A percentile compares a stretch with the other conserved stretches of the same genome.
These are phyloP conservation scores for Talaromyces sp. DNA, from an alignment of 2,329 filamentous ascomycete genomes.

Conservation along the genomic window DNA sequence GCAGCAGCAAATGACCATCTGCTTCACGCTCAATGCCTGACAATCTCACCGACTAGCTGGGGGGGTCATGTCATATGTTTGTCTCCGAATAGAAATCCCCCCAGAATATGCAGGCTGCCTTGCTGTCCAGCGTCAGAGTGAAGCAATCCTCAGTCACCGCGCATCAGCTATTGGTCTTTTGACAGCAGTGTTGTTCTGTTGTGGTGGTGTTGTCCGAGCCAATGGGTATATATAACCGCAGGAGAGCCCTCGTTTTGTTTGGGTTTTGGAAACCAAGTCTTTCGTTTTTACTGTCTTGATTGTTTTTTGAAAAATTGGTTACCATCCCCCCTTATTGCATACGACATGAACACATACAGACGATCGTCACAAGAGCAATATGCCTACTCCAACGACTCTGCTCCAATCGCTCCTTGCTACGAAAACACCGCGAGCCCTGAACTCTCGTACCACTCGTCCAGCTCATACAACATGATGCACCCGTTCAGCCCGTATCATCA, in stretches of 20 bases:
- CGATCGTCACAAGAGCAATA: constrained; percentile 31
- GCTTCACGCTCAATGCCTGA: neutral
- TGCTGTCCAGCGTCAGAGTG: neutral
- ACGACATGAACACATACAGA: constrained; percentile 37
- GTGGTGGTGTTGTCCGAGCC: neutral
- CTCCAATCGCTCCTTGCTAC: constrained; percentile 27
- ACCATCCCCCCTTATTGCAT: neutral
- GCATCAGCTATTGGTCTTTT: neutral
- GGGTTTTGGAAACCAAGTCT: neutral
- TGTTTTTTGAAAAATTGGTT: neutral
- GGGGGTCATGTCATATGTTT: neutral
- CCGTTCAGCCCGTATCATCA: constrained; percentile 34
- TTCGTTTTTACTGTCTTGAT: neutral
- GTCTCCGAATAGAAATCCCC: neutral
- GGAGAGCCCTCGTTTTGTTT: neutral
- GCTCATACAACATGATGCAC: constrained; percentile 26
- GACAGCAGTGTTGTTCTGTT: neutral
- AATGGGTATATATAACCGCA: neutral
- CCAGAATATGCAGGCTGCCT: neutral
- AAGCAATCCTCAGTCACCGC: neutral
- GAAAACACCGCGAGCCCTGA: constrained; percentile 27
- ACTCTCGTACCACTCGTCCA: constrained; percentile 24
- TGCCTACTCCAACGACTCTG: constrained; percentile 3
- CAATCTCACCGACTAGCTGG: neutral
- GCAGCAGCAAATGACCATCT: neutral